Evolutionary conservation across 352 stramenopile species (phyloP), one percentile per base, ranked within the genome.

Genomic region (Phytophthora palmivora): DNA sequence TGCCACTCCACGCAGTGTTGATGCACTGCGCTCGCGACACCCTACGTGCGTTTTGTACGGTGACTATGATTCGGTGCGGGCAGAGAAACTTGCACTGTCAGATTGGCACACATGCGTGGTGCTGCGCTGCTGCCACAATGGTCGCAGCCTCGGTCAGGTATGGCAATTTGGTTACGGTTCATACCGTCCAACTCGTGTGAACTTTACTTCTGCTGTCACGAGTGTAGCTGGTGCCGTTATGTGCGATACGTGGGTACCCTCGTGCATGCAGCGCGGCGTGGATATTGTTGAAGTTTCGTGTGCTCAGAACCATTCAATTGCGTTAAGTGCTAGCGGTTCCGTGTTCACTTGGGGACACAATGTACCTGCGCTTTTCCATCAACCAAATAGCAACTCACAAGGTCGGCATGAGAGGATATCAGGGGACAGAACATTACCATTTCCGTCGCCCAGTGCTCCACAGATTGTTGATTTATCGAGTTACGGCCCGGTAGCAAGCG

Each of bases 281-380:
- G 82, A 89, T 45, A 88, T 95, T 47, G 59, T 92, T 30, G 62
- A 85, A 38, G 63, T 95, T 36, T 89, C 84, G 15, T 95, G 82
- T 38, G 86, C 86, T 11, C 80, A 79, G 34, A 89, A 92, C 34
- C 84, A 95, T 44, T 93, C 84, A 9, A 95, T 95, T 24, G 86
- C 83, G 9, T 59, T 93, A n/a, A 78, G 69, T 26, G 66, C 73
- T 21, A 77, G 73, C 21, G 86, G 86, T 15, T 74, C 72, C 1
- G 86, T 95, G 0, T 93, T 84, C 54, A 92, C 83, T 15, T 95
- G 86, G 84, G 79, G 86, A 0, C 82, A 90, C 53, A 89, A 90
- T 57, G 75, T 72, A 26, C 78, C 83, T 30, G 79, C 83, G 44
- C 74, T 92, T 1, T 90, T 81, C 22, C 78, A 90, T 32, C 61